A percentile compares a stretch with the other conserved stretches of the same genome.
phyloP scores from a whole-genome alignment of 192 early-diverging fungal genomes.

The Podila minutissima region DNA sequence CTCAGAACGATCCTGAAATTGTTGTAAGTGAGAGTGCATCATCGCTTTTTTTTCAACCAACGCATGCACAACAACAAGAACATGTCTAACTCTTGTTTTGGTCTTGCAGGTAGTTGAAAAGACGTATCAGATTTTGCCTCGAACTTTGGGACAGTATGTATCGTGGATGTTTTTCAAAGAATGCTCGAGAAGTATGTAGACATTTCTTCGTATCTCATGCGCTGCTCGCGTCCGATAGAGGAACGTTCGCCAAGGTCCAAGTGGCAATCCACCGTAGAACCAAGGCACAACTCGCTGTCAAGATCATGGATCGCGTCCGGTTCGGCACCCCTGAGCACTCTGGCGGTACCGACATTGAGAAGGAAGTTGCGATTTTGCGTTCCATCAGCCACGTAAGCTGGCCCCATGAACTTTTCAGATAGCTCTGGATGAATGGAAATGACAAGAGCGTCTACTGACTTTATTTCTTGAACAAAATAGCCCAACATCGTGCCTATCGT shows the following conservation, averaged over 20 bases:
- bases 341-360: conserved; percentile 79
- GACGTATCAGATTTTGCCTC: conserved; percentile 30
- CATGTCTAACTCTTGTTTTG: not conserved
- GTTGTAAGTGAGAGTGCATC: conserved; percentile 43
- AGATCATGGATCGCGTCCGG: conserved; percentile 85
- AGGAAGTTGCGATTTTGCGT: conserved; percentile 80
- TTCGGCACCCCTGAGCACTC: conserved; percentile 68
- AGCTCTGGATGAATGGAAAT: not conserved
- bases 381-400: conserved; percentile 67
- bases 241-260: conserved; percentile 84
- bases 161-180: conserved; percentile 38
- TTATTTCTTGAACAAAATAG: conserved; percentile 3
- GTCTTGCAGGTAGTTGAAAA: conserved; percentile 12
- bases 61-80: not conserved
- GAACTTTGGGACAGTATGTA: conserved; percentile 38
- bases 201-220: conserved; percentile 28
- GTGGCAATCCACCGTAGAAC: conserved; percentile 71
- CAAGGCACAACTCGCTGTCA: conserved; percentile 80
- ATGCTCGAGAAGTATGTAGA: conserved; percentile 18
- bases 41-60: not conserved
- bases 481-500: conserved; percentile 77
- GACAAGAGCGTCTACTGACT: not conserved
- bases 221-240: conserved; percentile 49
- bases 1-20: conserved; percentile 38
- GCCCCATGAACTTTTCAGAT: not conserved